Evolutionary conservation across 345 rosid species (phyloP).

Genomic region (Odontarrhena argentea): DNA sequence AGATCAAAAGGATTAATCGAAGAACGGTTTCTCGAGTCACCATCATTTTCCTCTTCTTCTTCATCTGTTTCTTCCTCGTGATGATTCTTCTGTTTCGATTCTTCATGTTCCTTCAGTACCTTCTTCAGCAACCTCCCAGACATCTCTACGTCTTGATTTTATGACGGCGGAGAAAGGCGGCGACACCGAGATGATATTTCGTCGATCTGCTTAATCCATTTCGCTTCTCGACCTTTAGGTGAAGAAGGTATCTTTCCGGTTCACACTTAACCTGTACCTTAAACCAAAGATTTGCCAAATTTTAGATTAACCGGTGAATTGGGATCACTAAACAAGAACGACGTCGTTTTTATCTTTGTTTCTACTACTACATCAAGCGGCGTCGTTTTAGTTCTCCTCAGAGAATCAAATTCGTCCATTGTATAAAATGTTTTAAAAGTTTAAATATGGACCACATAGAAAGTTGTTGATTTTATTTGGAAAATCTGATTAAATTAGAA

Average conservation of each 20-base stretch:
- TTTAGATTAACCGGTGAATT: slow-evolving; percentile 14
- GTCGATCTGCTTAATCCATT: slow-evolving; percentile 1
- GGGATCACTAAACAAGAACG: not conserved
- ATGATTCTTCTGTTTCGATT: slow-evolving; percentile 38
- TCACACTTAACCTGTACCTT: not conserved
- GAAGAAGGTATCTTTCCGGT: slow-evolving; percentile 13
- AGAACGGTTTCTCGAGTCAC: slow-evolving; percentile 43
- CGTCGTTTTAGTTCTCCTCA: not conserved
- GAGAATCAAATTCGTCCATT: not conserved
- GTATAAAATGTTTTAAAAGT: not conserved
- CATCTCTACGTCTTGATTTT: slow-evolving; percentile 45
- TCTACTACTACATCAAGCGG: not conserved
- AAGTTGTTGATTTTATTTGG: not conserved
- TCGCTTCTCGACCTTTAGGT: slow-evolving; percentile 6
- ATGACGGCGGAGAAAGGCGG: slow-evolving; percentile 37
- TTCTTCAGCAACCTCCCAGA: slow-evolving; percentile 78
- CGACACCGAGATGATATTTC: slow-evolving; percentile 31
- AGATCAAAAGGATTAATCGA: slow-evolving; percentile 74
- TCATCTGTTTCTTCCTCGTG: slow-evolving; percentile 44
- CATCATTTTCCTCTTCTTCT: slow-evolving; percentile 41
- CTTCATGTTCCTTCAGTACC: slow-evolving; percentile 75
- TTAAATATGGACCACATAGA: slow-evolving; percentile 9
- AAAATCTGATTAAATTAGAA: slow-evolving; percentile 31
- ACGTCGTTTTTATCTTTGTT: too few relatives aligned
- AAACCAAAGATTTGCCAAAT: too few relatives aligned